Evolutionary conservation across 129 eudicot genomes (phyloP), one percentile per base, ranked within the genome.

Genomic region (Lonicera japonica): DNA sequence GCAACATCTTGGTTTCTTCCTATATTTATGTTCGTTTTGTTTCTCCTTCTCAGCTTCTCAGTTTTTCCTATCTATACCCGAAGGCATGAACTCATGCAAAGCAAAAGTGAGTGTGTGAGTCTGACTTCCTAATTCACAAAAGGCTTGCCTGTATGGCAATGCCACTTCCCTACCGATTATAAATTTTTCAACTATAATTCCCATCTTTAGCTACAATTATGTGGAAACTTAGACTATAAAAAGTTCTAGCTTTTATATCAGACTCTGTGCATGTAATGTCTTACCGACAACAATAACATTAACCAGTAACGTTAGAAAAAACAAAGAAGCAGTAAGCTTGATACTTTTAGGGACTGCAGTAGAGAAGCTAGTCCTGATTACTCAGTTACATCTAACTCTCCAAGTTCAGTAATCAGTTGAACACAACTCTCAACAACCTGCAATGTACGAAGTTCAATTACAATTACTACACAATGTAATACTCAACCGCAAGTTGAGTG

Each of bases 391-490:
- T 73, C 72, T 52, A 82, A 70, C 61, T 79, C 82, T 74, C 64
- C 84, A 55, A 92, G 78, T 73, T 78, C 65, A 24, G 68, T 57
- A 47, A 92, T 84, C 65, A 87, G 91, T 61, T 84, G 79, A 54
- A 83, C 81, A 59, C 98, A 91, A 51, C 65, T 78, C 75, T 92
- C 98, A 55, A 92, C 90, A 77, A 92, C 88, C 98, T 91, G 86
- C 23, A 48, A 59, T 54, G 50, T 8, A 74, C 19, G 18, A 56
- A 54, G 23, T 50, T 61, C 12, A 41, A 52, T 17, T 22, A 14
- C 13, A 15, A 24, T 56, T 11, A 68, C 40, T 18, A 56, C 48
- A 65, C 6, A 50, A 56, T 9, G 19, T 25, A 19, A 43, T n/a
- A 48, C 41, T 22, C 21, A 11, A 14, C 47, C 58, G 18, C 3